Evolutionary conservation across 2,329 filamentous ascomycete genomes (phyloP).

Genomic region (Venturia aucupariae): DNA sequence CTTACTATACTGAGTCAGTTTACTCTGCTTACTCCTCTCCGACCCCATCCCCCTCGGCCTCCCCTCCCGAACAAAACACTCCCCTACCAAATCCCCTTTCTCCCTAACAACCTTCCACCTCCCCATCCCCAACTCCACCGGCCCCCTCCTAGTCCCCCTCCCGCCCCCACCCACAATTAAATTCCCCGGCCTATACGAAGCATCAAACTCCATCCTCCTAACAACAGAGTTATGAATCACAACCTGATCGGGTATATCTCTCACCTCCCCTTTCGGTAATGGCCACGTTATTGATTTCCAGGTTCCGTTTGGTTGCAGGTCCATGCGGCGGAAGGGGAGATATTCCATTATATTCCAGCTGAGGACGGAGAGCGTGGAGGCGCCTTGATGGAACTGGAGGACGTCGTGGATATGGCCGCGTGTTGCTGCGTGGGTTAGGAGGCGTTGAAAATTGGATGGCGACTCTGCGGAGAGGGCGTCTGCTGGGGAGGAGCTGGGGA

Average conservation of each 20-base stretch:
- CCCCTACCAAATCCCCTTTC: slow-evolving; percentile 58
- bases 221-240: slow-evolving; percentile 68
- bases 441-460: slow-evolving; percentile 41
- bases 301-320: slow-evolving; percentile 59
- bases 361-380: slow-evolving; percentile 46
- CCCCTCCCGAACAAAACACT: slow-evolving; percentile 49
- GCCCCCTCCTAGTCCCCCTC: slow-evolving; percentile 54
- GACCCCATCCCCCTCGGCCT: neutral
- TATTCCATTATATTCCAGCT: slow-evolving; percentile 75
- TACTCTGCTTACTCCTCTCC: neutral
- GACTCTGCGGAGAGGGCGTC: slow-evolving; percentile 16
- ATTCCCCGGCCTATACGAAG: slow-evolving; percentile 65
- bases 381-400: slow-evolving; percentile 53
- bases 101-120: slow-evolving; percentile 61
- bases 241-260: slow-evolving; percentile 63
- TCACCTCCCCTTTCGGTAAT: slow-evolving; percentile 64
- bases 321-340: slow-evolving; percentile 72
- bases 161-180: slow-evolving; percentile 73
- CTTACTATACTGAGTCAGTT: neutral
- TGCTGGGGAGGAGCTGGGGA: slow-evolving; percentile 15
- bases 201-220: slow-evolving; percentile 55
- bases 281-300: slow-evolving; percentile 80
- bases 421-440: slow-evolving; percentile 49
- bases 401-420: slow-evolving; percentile 59
- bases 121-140: slow-evolving; percentile 55